A percentile compares a stretch with the other conserved stretches of the same genome.
These are phyloP conservation scores for Hirsutella minnesotensis DNA, from an alignment of 2,329 filamentous ascomycete species.

Conservation along the genomic window DNA sequence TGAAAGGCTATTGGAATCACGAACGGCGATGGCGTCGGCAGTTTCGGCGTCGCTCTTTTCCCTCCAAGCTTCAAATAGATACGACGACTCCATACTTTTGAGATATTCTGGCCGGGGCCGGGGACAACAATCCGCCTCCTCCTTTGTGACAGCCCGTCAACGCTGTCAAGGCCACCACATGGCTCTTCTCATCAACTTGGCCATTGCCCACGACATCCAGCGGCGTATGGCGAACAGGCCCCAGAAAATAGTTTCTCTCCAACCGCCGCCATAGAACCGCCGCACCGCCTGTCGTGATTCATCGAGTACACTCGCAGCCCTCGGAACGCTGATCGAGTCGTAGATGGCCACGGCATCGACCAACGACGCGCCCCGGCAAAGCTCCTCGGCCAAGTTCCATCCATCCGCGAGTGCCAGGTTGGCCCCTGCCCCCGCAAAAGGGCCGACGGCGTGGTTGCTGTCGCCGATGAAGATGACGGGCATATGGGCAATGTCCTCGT, in stretches of 20 bases:
- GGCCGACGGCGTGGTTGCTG: constrained; percentile 35
- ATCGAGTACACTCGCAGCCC: constrained; percentile 15
- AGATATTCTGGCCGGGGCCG: too few species aligned
- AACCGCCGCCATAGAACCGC: constrained; percentile 13
- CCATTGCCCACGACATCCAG: not conserved
- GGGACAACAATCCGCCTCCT: too few species aligned
- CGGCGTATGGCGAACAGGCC: constrained; percentile 8
- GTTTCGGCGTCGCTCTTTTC: too few species aligned
- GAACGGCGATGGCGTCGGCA: too few species aligned
- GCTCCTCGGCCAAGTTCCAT: constrained; percentile 30
- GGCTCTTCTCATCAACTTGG: too few species aligned
- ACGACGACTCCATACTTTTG: too few species aligned
- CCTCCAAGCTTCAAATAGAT: too few species aligned
- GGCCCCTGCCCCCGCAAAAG: constrained; percentile 36
- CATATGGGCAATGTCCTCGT: constrained; percentile 13
- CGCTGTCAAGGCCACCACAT: too few species aligned
- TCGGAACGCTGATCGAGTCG: constrained; percentile 22
- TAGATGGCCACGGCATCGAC: constrained; percentile 18
- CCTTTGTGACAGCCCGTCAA: too few species aligned
- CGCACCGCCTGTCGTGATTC: constrained; percentile 12
- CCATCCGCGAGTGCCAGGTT: constrained; percentile 35
- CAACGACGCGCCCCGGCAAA: constrained; percentile 17
- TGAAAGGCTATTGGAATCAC: too few species aligned
- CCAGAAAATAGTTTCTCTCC: constrained; percentile 11
- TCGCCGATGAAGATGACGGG: constrained; percentile 35